These are phyloP conservation scores for Vaccinium corymbosum DNA, from an alignment of 148 eudicot species.

Conservation along the genomic window DNA sequence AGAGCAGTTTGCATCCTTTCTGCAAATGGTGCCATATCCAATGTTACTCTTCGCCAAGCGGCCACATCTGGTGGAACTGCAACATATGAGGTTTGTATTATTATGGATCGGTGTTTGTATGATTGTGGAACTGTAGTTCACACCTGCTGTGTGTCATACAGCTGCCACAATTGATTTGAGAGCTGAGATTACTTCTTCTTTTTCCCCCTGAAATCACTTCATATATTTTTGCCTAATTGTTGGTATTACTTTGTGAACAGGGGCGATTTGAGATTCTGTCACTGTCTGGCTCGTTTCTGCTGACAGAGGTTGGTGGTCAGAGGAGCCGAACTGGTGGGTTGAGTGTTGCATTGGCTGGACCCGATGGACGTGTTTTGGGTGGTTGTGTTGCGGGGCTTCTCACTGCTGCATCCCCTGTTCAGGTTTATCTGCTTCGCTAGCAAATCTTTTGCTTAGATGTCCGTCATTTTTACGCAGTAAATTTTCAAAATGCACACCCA, in stretches of 20 bases:
- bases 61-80: slow-evolving; percentile 83
- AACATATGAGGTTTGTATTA: slow-evolving; percentile 72
- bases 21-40: slow-evolving; percentile 79
- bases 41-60: slow-evolving; percentile 81
- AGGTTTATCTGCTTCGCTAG: slow-evolving; percentile 40
- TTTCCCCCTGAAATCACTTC: neutral
- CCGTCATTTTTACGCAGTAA: neutral
- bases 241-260: slow-evolving; percentile 29
- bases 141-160: neutral
- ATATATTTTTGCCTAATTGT: neutral
- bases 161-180: neutral
- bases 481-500: neutral
- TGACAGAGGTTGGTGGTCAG: slow-evolving; percentile 64
- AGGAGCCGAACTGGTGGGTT: slow-evolving; percentile 74
- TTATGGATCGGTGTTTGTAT: neutral
- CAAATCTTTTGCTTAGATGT: neutral
- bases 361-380: slow-evolving; percentile 83
- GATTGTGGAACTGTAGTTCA: neutral
- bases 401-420: slow-evolving; percentile 80
- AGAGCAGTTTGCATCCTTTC: slow-evolving; percentile 81
- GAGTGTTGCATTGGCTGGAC: slow-evolving; percentile 73
- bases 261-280: slow-evolving; percentile 85
- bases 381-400: slow-evolving; percentile 86
- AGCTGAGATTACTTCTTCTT: neutral
- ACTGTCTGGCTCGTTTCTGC: slow-evolving; percentile 78